These are phyloP conservation scores for Parsonsia alboflavescens DNA, from an alignment of 257 asterid genomes.

Conservation along the genomic window DNA sequence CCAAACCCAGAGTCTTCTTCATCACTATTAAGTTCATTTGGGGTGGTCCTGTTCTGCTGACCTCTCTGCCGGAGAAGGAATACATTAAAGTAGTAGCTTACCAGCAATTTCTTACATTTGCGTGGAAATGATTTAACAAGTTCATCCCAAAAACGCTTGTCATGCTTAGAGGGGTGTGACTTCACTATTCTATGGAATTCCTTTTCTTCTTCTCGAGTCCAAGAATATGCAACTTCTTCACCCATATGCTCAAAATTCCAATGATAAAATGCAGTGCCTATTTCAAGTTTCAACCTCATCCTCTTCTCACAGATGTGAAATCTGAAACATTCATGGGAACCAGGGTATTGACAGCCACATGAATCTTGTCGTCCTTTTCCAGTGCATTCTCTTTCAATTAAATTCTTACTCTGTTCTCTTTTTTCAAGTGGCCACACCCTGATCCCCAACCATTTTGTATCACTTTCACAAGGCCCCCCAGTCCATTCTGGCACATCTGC, in stretches of 20 bases:
- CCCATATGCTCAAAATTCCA: slow-evolving; percentile 33
- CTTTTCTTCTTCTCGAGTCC: slow-evolving; percentile 33
- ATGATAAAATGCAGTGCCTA: slow-evolving; percentile 32
- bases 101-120: slow-evolving; percentile 22
- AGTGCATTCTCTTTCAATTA: slow-evolving; percentile 37
- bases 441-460: slow-evolving; percentile 42
- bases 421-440: slow-evolving; percentile 34
- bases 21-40: slow-evolving; percentile 55
- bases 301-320: slow-evolving; percentile 36
- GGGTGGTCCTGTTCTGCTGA: slow-evolving; percentile 54
- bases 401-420: slow-evolving; percentile 19
- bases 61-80: slow-evolving; percentile 43
- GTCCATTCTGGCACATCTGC: slow-evolving; percentile 24
- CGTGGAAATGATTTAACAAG: slow-evolving; percentile 26
- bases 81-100: slow-evolving; percentile 36
- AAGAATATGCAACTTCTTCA: slow-evolving; percentile 29
- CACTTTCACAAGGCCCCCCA: slow-evolving; percentile 31
- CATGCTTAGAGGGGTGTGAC: slow-evolving; percentile 20
- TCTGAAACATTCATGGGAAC: slow-evolving; percentile 34
- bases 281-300: slow-evolving; percentile 28
- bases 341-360: slow-evolving; percentile 38
- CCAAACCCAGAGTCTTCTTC: slow-evolving; percentile 39
- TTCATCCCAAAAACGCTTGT: slow-evolving; percentile 36
- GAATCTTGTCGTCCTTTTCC: slow-evolving; percentile 44
- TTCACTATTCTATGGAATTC: slow-evolving; percentile 29